Evolutionary conservation across 78 protist species (phyloP).

Genomic region (Isochrysis galbana): DNA sequence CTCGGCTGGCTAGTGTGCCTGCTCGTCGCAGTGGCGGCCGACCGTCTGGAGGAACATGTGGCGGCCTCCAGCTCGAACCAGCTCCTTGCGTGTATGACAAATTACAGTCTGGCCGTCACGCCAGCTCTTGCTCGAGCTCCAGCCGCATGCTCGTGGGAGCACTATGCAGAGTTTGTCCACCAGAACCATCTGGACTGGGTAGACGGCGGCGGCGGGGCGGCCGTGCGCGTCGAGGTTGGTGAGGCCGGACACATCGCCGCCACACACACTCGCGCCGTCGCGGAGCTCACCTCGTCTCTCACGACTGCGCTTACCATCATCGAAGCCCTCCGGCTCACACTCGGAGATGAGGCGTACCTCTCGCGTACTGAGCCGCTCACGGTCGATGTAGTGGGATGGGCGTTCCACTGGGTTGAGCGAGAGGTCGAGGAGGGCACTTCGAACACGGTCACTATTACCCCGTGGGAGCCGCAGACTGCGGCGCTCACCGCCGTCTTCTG

Average conservation of each 20-base stretch:
- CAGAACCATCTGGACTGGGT: too few relatives aligned
- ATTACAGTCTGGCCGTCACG: not conserved
- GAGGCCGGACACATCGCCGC: not conserved
- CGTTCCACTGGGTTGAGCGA: not conserved
- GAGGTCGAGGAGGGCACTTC: not conserved
- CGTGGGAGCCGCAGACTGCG: not conserved
- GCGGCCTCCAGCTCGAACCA: too few relatives aligned
- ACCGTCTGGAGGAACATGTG: too few relatives aligned
- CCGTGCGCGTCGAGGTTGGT: not conserved
- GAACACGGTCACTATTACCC: not conserved
- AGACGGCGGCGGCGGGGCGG: not conserved
- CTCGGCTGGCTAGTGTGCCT: too few relatives aligned
- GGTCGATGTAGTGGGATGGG: not conserved
- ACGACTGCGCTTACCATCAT: not conserved
- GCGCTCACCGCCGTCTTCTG: not conserved
- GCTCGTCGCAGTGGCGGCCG: too few relatives aligned
- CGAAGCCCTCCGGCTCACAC: not conserved
- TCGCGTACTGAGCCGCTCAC: not conserved
- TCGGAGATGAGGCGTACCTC: constrained; percentile 7
- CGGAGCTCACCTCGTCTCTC: not conserved
- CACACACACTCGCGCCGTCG: not conserved
- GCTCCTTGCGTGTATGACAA: not conserved
- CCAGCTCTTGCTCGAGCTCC: not conserved
- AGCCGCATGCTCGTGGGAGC: not conserved
- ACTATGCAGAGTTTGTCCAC: not conserved